These are phyloP conservation scores for Halophytophthora polymorphica DNA, from an alignment of 352 stramenopile species.

Conservation along the genomic window DNA sequence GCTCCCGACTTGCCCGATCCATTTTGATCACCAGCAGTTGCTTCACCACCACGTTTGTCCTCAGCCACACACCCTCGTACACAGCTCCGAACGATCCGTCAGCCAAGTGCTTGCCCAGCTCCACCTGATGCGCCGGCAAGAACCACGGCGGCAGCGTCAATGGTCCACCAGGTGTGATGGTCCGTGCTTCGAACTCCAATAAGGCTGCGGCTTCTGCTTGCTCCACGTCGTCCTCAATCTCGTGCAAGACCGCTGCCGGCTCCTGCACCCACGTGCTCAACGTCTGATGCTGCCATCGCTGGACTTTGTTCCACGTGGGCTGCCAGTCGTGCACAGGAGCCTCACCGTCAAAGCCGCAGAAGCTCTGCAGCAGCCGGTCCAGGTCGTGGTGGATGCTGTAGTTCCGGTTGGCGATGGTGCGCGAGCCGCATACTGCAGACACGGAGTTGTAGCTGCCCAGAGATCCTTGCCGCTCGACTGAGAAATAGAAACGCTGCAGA, in stretches of 20 bases:
- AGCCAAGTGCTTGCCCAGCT: not conserved
- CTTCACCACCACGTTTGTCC: not conserved
- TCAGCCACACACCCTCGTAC: not conserved
- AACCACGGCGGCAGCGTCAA: conserved; percentile 18
- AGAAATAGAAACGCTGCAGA: not conserved
- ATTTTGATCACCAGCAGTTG: not conserved
- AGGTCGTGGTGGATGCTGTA: not conserved
- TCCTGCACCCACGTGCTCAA: not conserved
- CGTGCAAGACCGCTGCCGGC: not conserved
- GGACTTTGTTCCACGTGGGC: not conserved
- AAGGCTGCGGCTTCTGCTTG: conserved; percentile 22
- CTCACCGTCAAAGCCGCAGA: too few species aligned
- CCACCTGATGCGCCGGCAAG: conserved; percentile 3
- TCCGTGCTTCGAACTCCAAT: conserved; percentile 28
- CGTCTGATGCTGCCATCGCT: not conserved
- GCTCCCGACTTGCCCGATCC: not conserved
- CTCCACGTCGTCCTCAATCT: conserved; percentile 9
- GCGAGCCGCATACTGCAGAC: not conserved
- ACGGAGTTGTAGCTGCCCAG: not conserved
- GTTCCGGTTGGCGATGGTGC: not conserved
- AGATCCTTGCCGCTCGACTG: not conserved
- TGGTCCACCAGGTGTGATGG: conserved; percentile 20
- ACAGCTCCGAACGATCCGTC: not conserved
- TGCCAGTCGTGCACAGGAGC: not conserved
- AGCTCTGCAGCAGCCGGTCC: too few species aligned